Conservation (phyloP, 108 stramenopile genomes). For the Nitzschia putrida region DNA sequence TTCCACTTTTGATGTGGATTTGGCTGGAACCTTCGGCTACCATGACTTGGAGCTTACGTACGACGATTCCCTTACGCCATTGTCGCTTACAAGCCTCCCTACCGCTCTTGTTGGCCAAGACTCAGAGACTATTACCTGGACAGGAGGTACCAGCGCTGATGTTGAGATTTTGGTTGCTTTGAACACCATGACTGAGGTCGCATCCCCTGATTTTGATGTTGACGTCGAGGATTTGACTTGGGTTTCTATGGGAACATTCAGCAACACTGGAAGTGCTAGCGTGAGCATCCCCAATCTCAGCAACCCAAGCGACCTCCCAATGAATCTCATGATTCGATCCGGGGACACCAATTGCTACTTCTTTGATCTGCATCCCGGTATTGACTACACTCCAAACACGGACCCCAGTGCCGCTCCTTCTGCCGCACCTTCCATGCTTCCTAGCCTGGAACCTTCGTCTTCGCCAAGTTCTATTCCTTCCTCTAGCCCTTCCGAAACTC, state of each 20-base stretch:
- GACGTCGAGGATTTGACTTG: constrained; percentile 1
- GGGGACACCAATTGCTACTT: constrained; percentile 2
- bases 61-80: background rate
- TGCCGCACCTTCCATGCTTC: background rate
- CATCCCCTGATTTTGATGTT: background rate
- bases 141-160: constrained; percentile 2
- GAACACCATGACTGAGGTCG: constrained; percentile 2
- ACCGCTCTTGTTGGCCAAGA: background rate
- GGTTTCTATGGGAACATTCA: background rate
- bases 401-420: background rate
- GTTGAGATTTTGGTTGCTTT: constrained; percentile 6
- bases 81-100: background rate
- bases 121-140: background rate
- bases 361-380: constrained; percentile 4
- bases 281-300: background rate
- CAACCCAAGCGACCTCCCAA: background rate
- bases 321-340: constrained; percentile 11
- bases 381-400: background rate
- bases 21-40: constrained; percentile 7
- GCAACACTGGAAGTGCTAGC: constrained; percentile 6
- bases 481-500: background rate
- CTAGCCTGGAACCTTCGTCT: background rate
- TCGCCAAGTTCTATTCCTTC: background rate
- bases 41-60: background rate
- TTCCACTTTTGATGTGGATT: background rate